Evolutionary conservation across 768 basidiomycete genomes (phyloP).

Genomic region (Phaffia tasmanica): DNA sequence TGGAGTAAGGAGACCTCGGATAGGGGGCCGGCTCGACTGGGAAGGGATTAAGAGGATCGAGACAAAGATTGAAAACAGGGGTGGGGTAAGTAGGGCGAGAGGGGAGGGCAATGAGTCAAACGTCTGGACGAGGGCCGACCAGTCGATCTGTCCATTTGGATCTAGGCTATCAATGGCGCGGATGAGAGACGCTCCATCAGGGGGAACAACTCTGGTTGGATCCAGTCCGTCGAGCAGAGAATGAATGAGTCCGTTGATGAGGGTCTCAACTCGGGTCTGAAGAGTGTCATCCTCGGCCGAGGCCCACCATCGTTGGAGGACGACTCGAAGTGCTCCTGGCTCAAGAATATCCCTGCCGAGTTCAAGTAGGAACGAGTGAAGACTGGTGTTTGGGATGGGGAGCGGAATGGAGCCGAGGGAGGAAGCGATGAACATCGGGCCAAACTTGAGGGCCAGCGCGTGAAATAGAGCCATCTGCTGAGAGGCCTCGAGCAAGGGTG

Average conservation of each 20-base stretch:
- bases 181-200: conserved; percentile 60
- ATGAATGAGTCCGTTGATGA: neutral
- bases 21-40: conserved; percentile 46
- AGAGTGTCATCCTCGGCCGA: conserved; percentile 22
- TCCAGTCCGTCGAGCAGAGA: conserved; percentile 43
- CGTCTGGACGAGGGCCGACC: conserved; percentile 68
- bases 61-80: conserved; percentile 76
- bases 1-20: conserved; percentile 35
- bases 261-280: neutral
- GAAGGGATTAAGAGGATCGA: conserved; percentile 74
- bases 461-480: conserved; percentile 19
- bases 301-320: conserved; percentile 37
- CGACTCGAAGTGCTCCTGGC: conserved; percentile 35
- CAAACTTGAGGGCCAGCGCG: conserved; percentile 22
- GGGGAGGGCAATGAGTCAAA: conserved; percentile 77
- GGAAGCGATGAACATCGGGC: conserved; percentile 30
- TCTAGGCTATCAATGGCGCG: conserved; percentile 56
- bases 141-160: conserved; percentile 46
- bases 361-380: conserved; percentile 37
- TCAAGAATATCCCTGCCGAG: conserved; percentile 36
- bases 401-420: conserved; percentile 32
- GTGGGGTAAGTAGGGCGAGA: conserved; percentile 61
- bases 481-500: conserved; percentile 14
- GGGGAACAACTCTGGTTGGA: conserved; percentile 61
- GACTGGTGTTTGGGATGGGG: conserved; percentile 30